Base-by-base conservation (phyloP, 2,329 filamentous ascomycete species). In the Shiraia bambusicola region DNA sequence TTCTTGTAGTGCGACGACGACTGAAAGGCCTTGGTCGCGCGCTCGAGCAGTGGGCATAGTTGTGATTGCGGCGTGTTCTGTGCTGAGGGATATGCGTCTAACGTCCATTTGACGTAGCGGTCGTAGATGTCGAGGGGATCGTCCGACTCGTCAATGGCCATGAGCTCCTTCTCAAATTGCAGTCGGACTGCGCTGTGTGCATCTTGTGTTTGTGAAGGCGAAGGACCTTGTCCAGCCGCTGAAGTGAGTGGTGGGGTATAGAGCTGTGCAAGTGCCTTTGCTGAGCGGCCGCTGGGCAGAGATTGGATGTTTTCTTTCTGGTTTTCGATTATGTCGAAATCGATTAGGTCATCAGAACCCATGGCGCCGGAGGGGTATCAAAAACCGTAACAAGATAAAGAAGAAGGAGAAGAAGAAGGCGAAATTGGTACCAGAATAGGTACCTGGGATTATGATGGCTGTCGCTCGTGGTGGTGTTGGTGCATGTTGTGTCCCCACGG, bases 231-330 rank as follows among this genome's bases (percentile, higher is more conserved):
- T 57, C 69, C 35, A 33, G 80, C 71, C 28, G 78, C 76, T 28
- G 80, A 54, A 12, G 59, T 62, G 6, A 68, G 47, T 22, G 64
- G 77, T 40, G 87, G 77, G 48, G 90, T 85, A 78, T 89, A 90
- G 24, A 89, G 81, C 40, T 90, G 81, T 22, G 85, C 90, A 37
- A 98, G 84, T 39, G 93, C 91, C 72, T 84, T 88, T 32, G 92
- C 93, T 28, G 92, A 97, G 52, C 93, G 77, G 25, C 85, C 93
- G 49, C 88, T 87, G 12, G 92, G 91, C 10, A 98, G 79, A 15
- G 90, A 84, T 70, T 96, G 91, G 42, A 98, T 96, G 71, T 98
- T 98, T 73, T 98, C 93, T 72, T 98, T 98, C 60, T 96, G 91
- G 33, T 81, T 82, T 73, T 98, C 93, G 71, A 98, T 96, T 50